Conservation (phyloP, 2,329 filamentous ascomycete genomes). For the Aureobasidium leucospermi region DNA sequence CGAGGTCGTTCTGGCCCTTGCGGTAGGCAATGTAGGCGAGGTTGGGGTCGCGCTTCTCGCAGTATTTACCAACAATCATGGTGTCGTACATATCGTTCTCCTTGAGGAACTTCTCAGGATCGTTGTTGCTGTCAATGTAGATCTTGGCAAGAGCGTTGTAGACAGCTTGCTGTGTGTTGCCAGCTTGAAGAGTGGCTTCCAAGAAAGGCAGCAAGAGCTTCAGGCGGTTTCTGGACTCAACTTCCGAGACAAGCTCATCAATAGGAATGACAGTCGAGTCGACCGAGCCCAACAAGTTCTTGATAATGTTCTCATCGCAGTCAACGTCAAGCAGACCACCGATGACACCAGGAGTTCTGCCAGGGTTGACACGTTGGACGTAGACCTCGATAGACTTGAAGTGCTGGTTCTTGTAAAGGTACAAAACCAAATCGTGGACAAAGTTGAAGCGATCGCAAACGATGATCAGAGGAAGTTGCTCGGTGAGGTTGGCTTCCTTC, state of each 20-base stretch:
- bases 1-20: slow-evolving; percentile 95
- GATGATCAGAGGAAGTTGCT: slow-evolving; percentile 94
- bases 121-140: slow-evolving; percentile 98
- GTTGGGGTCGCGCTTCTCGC: slow-evolving; percentile 96
- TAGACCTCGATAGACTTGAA: slow-evolving; percentile 99
- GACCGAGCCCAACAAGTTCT: slow-evolving; percentile 78
- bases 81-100: slow-evolving; percentile 97
- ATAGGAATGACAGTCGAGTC: slow-evolving; percentile 82
- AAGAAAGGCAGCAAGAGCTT: slow-evolving; percentile 96
- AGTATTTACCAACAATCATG: slow-evolving; percentile 89
- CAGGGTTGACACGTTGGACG: slow-evolving; percentile 91
- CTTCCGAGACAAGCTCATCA: slow-evolving; percentile 85
- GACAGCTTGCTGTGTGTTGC: slow-evolving; percentile 92
- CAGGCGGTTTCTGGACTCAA: slow-evolving; percentile 90
- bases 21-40: slow-evolving; percentile 89
- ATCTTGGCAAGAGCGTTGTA: slow-evolving; percentile 98
- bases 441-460: slow-evolving; percentile 99
- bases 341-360: slow-evolving; percentile 83
- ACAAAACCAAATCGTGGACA: slow-evolving; percentile 90
- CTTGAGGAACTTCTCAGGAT: slow-evolving; percentile 94
- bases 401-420: slow-evolving; percentile 97
- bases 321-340: slow-evolving; percentile 93
- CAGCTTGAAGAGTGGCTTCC: slow-evolving; percentile 78
- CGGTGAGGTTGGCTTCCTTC: slow-evolving; percentile 85
- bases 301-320: slow-evolving; percentile 94